Evolutionary conservation across 805 yeast species (phyloP), one percentile per base, ranked within the genome.

Genomic region (Henningerozyma blattae): DNA sequence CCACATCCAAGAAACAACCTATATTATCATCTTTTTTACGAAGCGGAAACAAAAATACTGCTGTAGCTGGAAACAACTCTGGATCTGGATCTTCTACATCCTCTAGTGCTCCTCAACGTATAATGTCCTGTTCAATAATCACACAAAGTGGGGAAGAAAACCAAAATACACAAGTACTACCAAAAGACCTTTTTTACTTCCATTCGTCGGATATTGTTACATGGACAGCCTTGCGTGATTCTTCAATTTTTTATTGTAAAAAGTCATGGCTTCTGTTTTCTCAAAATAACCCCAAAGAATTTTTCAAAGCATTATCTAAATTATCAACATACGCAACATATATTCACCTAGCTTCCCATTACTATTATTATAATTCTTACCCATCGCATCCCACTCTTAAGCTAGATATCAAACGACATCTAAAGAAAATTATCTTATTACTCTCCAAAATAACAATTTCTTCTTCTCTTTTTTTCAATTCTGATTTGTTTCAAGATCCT

Each of bases 361-460:
- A 24, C n/a, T 24, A 24, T 24, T 24, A 24, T 24, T n/a, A 8
- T 24, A 24, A 24, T 8, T 5, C 27, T 12, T 8, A 24, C 14
- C 5, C 27, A 24, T 24, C 27, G n/a, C 24, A 20, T 20, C 12
- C 24, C 24, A 20, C 24, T 9, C 6, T 24, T 9, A 24, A 24
- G 14, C 7, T 6, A 12, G 27, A 24, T n/a, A 8, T 24, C 10
- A 64, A 70, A 36, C 61, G 62, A 34, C 56, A 71, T 26, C 52
- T 79, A 42, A 72, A 66, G 44, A 65, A 67, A 38, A 59, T 78
- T 13, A 68, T 75, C 0, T 56, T 65, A 7, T 61, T 77, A 1
- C 65, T 75, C 37, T 69, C 83, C 3, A 79, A 74, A 38, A 65
- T 81, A 36, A 73, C 75, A 37, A 70, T 78, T 36, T 75, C 75